Conservation (phyloP, 768 basidiomycete genomes). For the Wakefieldia striispora region DNA sequence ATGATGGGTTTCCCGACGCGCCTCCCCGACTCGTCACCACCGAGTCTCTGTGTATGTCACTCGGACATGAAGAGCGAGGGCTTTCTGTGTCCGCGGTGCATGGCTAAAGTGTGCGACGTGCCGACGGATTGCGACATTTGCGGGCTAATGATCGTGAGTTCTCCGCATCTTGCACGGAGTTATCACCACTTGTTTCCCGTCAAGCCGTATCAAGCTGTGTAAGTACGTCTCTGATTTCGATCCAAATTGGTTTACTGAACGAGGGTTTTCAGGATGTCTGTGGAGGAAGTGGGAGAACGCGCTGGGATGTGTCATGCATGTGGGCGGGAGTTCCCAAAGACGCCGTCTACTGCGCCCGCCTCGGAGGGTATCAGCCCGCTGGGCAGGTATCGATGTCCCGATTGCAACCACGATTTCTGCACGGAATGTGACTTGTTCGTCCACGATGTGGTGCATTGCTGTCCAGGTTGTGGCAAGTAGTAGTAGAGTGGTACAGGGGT, state of each 20-base stretch:
- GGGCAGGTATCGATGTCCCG: conserved; percentile 86
- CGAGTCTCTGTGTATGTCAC: conserved; percentile 91
- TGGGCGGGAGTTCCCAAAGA: conserved; percentile 61
- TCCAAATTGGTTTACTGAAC: conserved; percentile 3
- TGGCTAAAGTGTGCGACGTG: conserved; percentile 92
- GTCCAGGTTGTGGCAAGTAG: conserved; percentile 79
- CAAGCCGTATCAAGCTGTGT: conserved; percentile 80
- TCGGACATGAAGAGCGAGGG: conserved; percentile 89
- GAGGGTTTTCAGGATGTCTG: conserved; percentile 33
- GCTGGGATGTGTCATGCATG: conserved; percentile 71
- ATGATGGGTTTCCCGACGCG: conserved; percentile 99
- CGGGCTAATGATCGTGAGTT: conserved; percentile 96
- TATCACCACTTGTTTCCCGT: conserved; percentile 97
- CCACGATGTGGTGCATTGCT: conserved; percentile 93
- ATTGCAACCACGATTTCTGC: conserved; percentile 87
- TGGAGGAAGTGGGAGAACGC: conserved; percentile 38
- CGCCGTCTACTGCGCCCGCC: conserved; percentile 34
- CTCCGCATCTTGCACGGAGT: conserved; percentile 94
- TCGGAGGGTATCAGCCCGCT: conserved; percentile 76
- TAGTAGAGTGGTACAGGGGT: neutral
- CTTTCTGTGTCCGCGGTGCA: conserved; percentile 92
- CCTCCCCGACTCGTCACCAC: conserved; percentile 77
- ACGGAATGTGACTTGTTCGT: conserved; percentile 95
- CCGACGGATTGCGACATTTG: conserved; percentile 98
- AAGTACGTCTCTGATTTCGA: conserved; percentile 34